A percentile compares a stretch with the other conserved stretches of the same genome.
These are phyloP conservation scores for Penicillium occitanis DNA, from an alignment of 2,329 filamentous ascomycete species.

Conservation along the genomic window DNA sequence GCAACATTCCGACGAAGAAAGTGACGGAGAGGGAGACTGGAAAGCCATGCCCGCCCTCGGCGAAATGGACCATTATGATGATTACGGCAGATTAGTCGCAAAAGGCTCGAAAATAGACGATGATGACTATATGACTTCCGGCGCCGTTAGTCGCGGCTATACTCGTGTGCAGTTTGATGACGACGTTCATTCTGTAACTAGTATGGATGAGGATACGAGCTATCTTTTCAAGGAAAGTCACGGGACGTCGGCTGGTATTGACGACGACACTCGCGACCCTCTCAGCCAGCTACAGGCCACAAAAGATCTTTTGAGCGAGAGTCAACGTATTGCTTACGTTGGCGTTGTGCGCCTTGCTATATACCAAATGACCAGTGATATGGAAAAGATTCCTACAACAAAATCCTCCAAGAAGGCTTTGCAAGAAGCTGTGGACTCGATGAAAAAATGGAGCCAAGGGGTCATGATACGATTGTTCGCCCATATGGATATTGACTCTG, in stretches of 20 bases:
- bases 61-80: slow-evolving; percentile 92
- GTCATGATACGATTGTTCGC: slow-evolving; percentile 94
- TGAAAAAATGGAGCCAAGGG: slow-evolving; percentile 96
- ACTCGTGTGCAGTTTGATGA: slow-evolving; percentile 94
- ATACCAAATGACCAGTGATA: slow-evolving; percentile 69
- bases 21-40: slow-evolving; percentile 72
- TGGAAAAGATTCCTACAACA: slow-evolving; percentile 59
- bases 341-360: slow-evolving; percentile 82
- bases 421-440: slow-evolving; percentile 68
- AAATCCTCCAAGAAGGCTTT: slow-evolving; percentile 71
- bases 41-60: slow-evolving; percentile 93
- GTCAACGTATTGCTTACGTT: slow-evolving; percentile 93
- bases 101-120: slow-evolving; percentile 70
- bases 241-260: slow-evolving; percentile 61
- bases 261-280: slow-evolving; percentile 81
- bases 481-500: slow-evolving; percentile 91
- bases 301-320: slow-evolving; percentile 91
- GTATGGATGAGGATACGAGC: slow-evolving; percentile 94
- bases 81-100: slow-evolving; percentile 83
- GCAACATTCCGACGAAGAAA: slow-evolving; percentile 47
- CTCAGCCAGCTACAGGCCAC: slow-evolving; percentile 91
- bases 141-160: slow-evolving; percentile 91
- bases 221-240: slow-evolving; percentile 83
- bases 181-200: slow-evolving; percentile 88
- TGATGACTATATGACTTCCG: slow-evolving; percentile 74